Percentiles rank a stretch among this genome's conserved stretches.
Evolutionary conservation across 2,329 filamentous ascomycete species (phyloP).

Genomic region (Fusarium abutilonis): DNA sequence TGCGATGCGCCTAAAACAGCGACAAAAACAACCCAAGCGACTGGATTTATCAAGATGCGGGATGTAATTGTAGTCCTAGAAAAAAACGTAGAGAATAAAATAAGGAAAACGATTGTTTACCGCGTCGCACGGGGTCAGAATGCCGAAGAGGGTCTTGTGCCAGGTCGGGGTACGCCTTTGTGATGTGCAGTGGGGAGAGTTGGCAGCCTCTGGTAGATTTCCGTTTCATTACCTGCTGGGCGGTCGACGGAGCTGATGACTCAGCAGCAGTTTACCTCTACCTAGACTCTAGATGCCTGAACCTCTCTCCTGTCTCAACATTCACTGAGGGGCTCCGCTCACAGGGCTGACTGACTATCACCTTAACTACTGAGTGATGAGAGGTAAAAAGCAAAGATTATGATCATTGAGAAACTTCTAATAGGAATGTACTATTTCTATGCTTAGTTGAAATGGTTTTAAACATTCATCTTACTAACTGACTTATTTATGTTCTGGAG

Average conservation of each 20-base stretch:
- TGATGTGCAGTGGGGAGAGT: conserved; percentile 54
- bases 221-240: conserved; percentile 42
- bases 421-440: too few relatives aligned
- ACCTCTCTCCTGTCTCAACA: neutral
- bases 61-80: conserved; percentile 1
- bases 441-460: too few relatives aligned
- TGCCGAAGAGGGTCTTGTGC: conserved; percentile 33
- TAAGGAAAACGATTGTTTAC: conserved; percentile 11
- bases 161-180: conserved; percentile 41
- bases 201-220: conserved; percentile 48
- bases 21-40: conserved; percentile 10
- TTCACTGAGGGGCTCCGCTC: conserved; percentile 21
- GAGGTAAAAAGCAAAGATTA: too few relatives aligned
- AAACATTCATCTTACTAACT: too few relatives aligned
- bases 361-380: too few relatives aligned
- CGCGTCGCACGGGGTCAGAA: conserved; percentile 24
- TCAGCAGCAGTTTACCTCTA: conserved; percentile 33
- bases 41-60: conserved; percentile 12
- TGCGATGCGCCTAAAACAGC: conserved; percentile 16
- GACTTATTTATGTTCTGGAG: too few relatives aligned
- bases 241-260: conserved; percentile 25
- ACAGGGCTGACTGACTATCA: conserved; percentile 26
- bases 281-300: neutral
- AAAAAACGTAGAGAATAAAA: neutral
- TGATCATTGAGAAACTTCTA: too few relatives aligned